These are phyloP conservation scores for Hygrocybe coccinea DNA, from an alignment of 768 basidiomycete genomes.

Conservation along the genomic window DNA sequence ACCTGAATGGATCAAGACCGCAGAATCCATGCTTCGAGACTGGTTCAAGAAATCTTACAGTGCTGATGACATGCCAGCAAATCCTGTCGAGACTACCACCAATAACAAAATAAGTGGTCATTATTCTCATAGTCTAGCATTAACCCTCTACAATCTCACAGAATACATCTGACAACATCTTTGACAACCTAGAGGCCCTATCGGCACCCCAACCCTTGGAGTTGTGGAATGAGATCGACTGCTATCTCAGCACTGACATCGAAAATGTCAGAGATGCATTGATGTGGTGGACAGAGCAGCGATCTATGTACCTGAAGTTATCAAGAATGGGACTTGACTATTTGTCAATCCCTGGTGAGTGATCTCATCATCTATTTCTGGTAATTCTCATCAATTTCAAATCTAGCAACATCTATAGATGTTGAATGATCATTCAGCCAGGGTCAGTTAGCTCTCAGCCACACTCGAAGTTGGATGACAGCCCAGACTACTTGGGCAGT, in stretches of 20 bases:
- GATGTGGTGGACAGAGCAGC: slow-evolving; percentile 8
- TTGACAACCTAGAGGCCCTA: slow-evolving; percentile 6
- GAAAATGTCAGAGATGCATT: slow-evolving; percentile 6
- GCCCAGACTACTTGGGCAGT: too few relatives aligned
- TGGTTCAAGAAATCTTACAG: neutral
- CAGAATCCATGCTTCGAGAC: slow-evolving; percentile 12
- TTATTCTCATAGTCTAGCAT: too few relatives aligned
- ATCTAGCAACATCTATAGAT: slow-evolving; percentile 19
- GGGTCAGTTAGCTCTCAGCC: too few relatives aligned
- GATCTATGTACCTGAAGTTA: slow-evolving; percentile 14
- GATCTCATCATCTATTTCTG: slow-evolving; percentile 5
- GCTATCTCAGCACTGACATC: slow-evolving; percentile 9
- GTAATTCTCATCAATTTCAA: neutral
- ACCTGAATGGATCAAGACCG: slow-evolving; percentile 23
- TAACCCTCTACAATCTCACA: neutral
- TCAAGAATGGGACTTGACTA: slow-evolving; percentile 28
- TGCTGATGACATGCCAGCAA: neutral
- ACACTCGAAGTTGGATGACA: too few relatives aligned
- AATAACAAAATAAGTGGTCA: too few relatives aligned
- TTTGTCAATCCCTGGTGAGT: slow-evolving; percentile 6
- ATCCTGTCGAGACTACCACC: slow-evolving; percentile 6
- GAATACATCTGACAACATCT: slow-evolving; percentile 7
- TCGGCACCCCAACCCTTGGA: slow-evolving; percentile 3
- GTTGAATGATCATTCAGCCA: slow-evolving; percentile 12
- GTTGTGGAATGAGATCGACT: slow-evolving; percentile 8